phyloP scores from a whole-genome alignment of 2,329 filamentous ascomycete species.

The Aspergillus eucalypticola region DNA sequence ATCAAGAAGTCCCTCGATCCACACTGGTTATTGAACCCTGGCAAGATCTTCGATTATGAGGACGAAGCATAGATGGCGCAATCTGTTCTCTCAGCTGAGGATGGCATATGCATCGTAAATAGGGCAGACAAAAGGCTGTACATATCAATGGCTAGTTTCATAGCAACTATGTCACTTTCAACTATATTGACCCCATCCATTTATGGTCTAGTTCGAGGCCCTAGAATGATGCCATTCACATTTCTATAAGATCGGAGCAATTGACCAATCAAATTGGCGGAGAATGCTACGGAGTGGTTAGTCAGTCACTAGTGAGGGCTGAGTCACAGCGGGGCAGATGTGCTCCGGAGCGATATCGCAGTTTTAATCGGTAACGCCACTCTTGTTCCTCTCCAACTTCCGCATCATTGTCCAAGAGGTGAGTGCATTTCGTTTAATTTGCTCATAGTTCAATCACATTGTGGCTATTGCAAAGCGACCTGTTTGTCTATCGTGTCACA shows the following conservation, averaged over 20 bases:
- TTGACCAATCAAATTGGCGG: conserved; percentile 9
- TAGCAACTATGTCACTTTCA: neutral
- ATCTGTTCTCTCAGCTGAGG: neutral
- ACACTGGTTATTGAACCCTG: conserved; percentile 85
- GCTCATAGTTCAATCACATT: neutral
- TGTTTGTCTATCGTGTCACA: neutral
- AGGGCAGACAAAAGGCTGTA: neutral
- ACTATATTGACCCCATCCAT: neutral
- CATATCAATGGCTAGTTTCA: neutral
- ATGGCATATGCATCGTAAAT: neutral
- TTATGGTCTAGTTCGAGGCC: neutral
- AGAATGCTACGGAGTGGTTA: neutral
- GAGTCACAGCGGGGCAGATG: conserved; percentile 28
- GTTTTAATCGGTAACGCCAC: conserved; percentile 21
- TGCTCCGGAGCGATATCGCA: conserved; percentile 36
- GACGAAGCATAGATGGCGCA: conserved; percentile 15
- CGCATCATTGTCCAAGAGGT: conserved; percentile 21
- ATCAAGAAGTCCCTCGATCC: conserved; percentile 84
- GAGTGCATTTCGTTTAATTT: conserved; percentile 15
- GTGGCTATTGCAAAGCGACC: neutral
- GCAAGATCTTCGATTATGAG: conserved; percentile 78
- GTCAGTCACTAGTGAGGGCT: conserved; percentile 13
- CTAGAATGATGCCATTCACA: conserved; percentile 4
- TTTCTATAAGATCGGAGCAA: neutral
- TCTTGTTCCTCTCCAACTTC: conserved; percentile 20